phyloP scores from a whole-genome alignment of 2,329 filamentous ascomycete species.

The Parastagonospora avenae region DNA sequence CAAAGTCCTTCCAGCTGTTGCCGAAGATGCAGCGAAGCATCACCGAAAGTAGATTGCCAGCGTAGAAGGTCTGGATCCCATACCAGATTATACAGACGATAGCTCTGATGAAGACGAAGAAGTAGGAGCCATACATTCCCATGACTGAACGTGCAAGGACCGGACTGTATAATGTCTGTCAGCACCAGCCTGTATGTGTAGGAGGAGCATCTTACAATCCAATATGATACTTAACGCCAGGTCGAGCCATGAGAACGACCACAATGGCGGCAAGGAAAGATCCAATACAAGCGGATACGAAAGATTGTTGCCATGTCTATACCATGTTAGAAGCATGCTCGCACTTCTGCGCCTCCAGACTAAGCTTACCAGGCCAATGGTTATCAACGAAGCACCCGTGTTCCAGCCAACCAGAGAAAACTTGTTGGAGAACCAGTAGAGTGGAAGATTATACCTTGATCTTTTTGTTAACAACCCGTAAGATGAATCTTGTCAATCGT shows the following conservation, averaged over 20 bases:
- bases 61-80: constrained; percentile 36
- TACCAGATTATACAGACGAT: constrained; percentile 49
- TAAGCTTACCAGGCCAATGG: constrained; percentile 18
- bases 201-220: constrained; percentile 11
- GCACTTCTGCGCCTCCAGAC: background rate
- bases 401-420: constrained; percentile 29
- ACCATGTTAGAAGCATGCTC: constrained; percentile 1
- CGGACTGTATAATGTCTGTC: constrained; percentile 12
- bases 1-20: constrained; percentile 41
- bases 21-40: constrained; percentile 49
- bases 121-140: constrained; percentile 46
- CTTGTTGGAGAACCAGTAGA: constrained; percentile 29
- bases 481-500: background rate
- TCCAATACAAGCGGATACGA: constrained; percentile 26
- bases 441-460: constrained; percentile 22
- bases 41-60: constrained; percentile 41
- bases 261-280: constrained; percentile 29
- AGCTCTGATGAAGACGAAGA: constrained; percentile 48
- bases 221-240: constrained; percentile 30
- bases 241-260: constrained; percentile 28
- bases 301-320: constrained; percentile 32
- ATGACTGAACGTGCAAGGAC: constrained; percentile 25
- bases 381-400: constrained; percentile 21
- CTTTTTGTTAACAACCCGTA: background rate
- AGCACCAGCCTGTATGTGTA: background rate